Base-by-base conservation (phyloP, 768 basidiomycete species). In the Sporobolomyces roseus region DNA sequence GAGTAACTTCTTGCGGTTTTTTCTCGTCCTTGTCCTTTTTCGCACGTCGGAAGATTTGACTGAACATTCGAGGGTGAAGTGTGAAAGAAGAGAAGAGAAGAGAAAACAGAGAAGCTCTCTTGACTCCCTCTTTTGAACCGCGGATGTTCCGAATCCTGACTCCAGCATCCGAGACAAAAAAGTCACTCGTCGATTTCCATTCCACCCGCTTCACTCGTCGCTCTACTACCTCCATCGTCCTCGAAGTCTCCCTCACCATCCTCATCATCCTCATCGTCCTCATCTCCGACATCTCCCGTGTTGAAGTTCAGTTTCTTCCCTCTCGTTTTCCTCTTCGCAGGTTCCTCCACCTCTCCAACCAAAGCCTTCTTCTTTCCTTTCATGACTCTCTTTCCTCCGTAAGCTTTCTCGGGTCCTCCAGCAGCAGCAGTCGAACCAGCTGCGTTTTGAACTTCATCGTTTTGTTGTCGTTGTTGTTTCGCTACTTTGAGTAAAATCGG, bases 181-280 rank as follows among this genome's bases (percentile, higher is more conserved):
- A 17, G 10, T 41, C 38, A 41, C 17, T 41, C 38, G 17, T 41
- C 38, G 9, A 41, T 17, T 41, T 41, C 38, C 38, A 41, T 41
- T 17, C 38, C 38, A 17, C n/a, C n/a, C n/a, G n/a, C n/a, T n/a
- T n/a, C n/a, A n/a, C n/a, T n/a, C n/a, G n/a, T n/a, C n/a, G n/a
- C n/a, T n/a, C n/a, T n/a, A n/a, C n/a, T 41, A 41, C 38, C 9
- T 41, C 38, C 38, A 41, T 41, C 38, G 10, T 41, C 38, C 38
- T 23, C 23, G 45, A 46, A 23, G 13, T 46, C 45, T 4, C 21
- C 45, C 21, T 46, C 45, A 7, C 41, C 54, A 14, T 46, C 45
- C 7, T 46, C 45, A 21, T 52, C 54, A 14, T 48, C 50, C 25
- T 63, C 67, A 2, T 68, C 67, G 3, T 63, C 62, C 16, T 43